Conservation (phyloP, 345 rosid species). For the Salix arbutifolia region DNA sequence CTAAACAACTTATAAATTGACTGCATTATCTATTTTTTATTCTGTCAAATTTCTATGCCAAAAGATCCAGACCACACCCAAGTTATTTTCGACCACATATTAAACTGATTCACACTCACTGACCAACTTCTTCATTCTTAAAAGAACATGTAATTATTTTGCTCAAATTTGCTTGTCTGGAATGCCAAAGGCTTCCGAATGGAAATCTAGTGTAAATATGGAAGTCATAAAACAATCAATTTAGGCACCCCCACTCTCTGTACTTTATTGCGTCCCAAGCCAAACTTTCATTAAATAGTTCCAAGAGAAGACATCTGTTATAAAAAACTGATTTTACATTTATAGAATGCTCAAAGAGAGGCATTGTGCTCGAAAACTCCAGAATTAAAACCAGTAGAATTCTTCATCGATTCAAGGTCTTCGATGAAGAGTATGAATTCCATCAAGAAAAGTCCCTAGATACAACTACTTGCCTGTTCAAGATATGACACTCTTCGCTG, state of each 20-base stretch:
- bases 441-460: background rate
- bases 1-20: background rate
- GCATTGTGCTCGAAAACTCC: background rate
- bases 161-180: background rate
- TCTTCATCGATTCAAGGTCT: background rate
- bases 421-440: background rate
- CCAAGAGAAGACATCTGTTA: background rate
- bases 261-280: background rate
- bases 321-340: background rate
- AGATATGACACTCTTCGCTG: conserved; percentile 69
- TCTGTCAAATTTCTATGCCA: background rate
- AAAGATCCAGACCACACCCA: background rate
- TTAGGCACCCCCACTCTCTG: background rate
- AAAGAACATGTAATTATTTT: no score
- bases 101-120: background rate
- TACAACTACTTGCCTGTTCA: conserved; percentile 59
- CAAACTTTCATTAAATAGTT: background rate
- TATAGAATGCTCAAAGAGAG: background rate
- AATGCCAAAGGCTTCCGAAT: background rate
- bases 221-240: background rate
- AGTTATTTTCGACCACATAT: background rate
- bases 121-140: background rate
- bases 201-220: background rate
- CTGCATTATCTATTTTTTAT: background rate
- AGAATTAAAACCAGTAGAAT: background rate